phyloP scores from a whole-genome alignment of 1,284 basidiomycete genomes.

The Ceratorhiza oryzae-sativae region DNA sequence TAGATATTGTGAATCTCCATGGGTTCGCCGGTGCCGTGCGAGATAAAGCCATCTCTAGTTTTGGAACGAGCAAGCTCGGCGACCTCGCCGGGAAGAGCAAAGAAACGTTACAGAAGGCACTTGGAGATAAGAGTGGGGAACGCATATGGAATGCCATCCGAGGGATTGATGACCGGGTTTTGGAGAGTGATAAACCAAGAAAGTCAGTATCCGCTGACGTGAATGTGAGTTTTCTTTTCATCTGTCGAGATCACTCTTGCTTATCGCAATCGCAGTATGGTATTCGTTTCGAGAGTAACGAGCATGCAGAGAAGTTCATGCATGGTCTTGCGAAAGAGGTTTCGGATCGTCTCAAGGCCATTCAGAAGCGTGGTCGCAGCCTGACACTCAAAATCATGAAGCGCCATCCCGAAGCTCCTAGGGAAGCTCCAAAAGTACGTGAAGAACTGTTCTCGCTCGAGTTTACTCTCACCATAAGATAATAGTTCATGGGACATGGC shows the following conservation, averaged over 20 bases:
- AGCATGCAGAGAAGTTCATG: conserved; percentile 82
- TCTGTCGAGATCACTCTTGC: neutral
- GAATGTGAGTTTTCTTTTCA: conserved; percentile 65
- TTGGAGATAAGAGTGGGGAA: conserved; percentile 86
- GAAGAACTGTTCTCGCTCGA: neutral
- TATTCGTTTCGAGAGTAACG: conserved; percentile 85
- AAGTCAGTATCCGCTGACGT: conserved; percentile 92
- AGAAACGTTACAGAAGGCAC: conserved; percentile 67
- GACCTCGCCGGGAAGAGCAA: conserved; percentile 70
- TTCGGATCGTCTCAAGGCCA: conserved; percentile 69
- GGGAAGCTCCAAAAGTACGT: conserved; percentile 89
- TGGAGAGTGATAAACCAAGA: conserved; percentile 84
- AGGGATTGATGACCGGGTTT: conserved; percentile 79
- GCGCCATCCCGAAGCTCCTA: conserved; percentile 79
- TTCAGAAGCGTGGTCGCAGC: conserved; percentile 72
- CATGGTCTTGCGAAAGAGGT: conserved; percentile 78
- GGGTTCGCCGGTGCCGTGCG: conserved; percentile 82
- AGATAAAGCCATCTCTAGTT: conserved; percentile 77
- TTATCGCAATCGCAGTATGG: conserved; percentile 71
- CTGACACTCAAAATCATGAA: conserved; percentile 90
- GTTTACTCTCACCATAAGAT: conserved; percentile 16
- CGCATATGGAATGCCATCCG: conserved; percentile 83
- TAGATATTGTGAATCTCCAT: conserved; percentile 87
- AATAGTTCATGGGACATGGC: conserved; percentile 91
- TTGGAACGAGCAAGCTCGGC: conserved; percentile 75